phyloP scores from a whole-genome alignment of 163 green algal genomes.

The Scenedesmus sp. region DNA sequence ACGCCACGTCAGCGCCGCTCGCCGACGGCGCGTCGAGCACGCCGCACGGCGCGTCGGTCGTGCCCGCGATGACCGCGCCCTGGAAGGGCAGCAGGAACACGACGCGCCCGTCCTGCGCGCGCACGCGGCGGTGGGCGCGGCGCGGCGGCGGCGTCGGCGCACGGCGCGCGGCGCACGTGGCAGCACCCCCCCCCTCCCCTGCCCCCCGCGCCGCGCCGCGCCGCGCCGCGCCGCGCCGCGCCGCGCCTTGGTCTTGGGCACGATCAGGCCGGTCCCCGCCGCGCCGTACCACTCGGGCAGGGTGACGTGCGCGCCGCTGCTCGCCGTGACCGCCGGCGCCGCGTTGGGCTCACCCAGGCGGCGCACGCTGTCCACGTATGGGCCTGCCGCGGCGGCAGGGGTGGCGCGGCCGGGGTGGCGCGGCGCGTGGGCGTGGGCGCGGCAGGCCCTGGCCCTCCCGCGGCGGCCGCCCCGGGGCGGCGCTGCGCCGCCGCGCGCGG shows the following conservation, averaged over 20 bases:
- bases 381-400: slow-evolving; percentile 8
- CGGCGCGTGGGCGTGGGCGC: background rate
- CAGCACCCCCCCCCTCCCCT: too few species aligned
- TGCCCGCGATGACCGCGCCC: slow-evolving; percentile 91
- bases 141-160: too few species aligned
- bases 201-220: too few species aligned
- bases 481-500: too few species aligned
- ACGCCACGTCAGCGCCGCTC: slow-evolving; percentile 88
- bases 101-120: slow-evolving; percentile 86
- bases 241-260: slow-evolving; percentile 95
- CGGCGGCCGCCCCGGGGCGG: background rate
- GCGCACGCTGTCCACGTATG: slow-evolving; percentile 28
- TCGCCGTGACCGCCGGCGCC: slow-evolving; percentile 79
- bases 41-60: slow-evolving; percentile 83
- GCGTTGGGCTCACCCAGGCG: slow-evolving; percentile 12
- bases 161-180: too few species aligned
- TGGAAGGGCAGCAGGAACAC: slow-evolving; percentile 99
- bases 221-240: too few species aligned
- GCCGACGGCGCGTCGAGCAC: slow-evolving; percentile 78
- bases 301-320: slow-evolving; percentile 92
- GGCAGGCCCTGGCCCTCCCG: background rate
- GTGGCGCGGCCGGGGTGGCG: background rate
- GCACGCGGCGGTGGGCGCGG: too few species aligned
- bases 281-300: slow-evolving; percentile 96
- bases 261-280: slow-evolving; percentile 88